These are phyloP conservation scores for Saccharomycopsis guyanensis DNA, from an alignment of 805 yeast genomes.

Conservation along the genomic window DNA sequence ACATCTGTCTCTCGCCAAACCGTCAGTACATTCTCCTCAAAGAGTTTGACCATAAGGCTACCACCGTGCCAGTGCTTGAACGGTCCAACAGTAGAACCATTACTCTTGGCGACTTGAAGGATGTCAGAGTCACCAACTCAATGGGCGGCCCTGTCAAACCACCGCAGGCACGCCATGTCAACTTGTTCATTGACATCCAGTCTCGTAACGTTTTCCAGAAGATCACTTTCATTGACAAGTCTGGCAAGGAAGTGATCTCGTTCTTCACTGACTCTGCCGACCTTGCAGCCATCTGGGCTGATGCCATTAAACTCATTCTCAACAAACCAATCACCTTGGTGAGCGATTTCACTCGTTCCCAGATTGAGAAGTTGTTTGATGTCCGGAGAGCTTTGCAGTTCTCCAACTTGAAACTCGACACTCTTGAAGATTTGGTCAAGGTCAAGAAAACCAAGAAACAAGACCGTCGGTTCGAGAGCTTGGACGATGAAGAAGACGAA, in stretches of 20 bases:
- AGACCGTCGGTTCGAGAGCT: neutral
- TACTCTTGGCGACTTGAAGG: slow-evolving; percentile 6
- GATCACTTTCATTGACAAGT: slow-evolving; percentile 41
- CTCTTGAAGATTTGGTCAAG: neutral
- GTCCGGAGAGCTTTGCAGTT: slow-evolving; percentile 20
- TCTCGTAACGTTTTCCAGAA: slow-evolving; percentile 53
- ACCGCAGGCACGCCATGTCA: neutral
- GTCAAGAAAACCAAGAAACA: neutral
- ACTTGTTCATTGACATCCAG: slow-evolving; percentile 28
- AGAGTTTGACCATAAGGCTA: slow-evolving; percentile 7
- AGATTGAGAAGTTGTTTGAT: slow-evolving; percentile 17
- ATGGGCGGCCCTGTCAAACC: neutral
- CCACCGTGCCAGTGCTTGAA: slow-evolving; percentile 6
- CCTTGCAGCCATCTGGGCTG: slow-evolving; percentile 66
- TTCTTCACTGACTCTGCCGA: slow-evolving; percentile 68
- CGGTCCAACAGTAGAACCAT: slow-evolving; percentile 8
- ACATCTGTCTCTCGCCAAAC: slow-evolving; percentile 17
- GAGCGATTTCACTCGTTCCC: slow-evolving; percentile 14
- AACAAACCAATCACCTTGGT: slow-evolving; percentile 22
- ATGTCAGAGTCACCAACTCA: slow-evolving; percentile 4
- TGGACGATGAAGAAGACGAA: slow-evolving; percentile 15
- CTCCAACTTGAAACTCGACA: neutral
- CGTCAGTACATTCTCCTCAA: slow-evolving; percentile 13
- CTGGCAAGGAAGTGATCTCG: slow-evolving; percentile 37
- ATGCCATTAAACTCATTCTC: slow-evolving; percentile 56